Evolutionary conservation across 2,329 filamentous ascomycete species (phyloP).

Genomic region (Lachnellula occidentalis): DNA sequence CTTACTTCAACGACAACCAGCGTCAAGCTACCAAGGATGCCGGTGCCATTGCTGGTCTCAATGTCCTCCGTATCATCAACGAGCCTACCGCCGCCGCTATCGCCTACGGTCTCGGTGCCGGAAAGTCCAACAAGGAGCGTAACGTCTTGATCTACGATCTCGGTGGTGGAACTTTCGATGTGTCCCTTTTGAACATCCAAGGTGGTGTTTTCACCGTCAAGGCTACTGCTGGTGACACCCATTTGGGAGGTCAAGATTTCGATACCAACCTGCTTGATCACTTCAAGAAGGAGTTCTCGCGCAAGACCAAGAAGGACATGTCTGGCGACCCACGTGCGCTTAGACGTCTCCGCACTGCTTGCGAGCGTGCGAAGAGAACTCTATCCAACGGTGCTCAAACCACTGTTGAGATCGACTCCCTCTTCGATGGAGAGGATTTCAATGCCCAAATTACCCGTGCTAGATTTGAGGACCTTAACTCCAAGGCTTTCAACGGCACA

Average conservation of each 20-base stretch:
- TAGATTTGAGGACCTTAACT: conserved; percentile 97
- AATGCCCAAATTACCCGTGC: conserved; percentile 96
- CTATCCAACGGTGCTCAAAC: conserved; percentile 96
- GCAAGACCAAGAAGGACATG: conserved; percentile 70
- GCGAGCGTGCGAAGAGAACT: conserved; percentile 99
- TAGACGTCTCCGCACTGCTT: conserved; percentile 92
- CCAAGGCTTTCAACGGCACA: conserved; percentile 89
- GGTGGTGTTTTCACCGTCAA: conserved; percentile 99
- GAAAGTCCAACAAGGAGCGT: conserved; percentile 95
- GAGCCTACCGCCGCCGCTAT: conserved; percentile 98
- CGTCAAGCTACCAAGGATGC: conserved; percentile 99
- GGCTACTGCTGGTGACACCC: conserved; percentile 95
- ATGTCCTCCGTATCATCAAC: conserved; percentile 99
- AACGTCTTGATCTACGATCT: conserved; percentile 99
- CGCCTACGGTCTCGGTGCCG: conserved; percentile 92
- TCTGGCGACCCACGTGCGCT: conserved; percentile 84
- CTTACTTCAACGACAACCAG: conserved; percentile 99
- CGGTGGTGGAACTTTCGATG: conserved; percentile 99
- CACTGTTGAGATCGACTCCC: conserved; percentile 96
- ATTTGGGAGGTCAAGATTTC: conserved; percentile 93
- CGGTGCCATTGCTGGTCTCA: conserved; percentile 93
- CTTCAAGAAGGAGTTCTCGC: conserved; percentile 91
- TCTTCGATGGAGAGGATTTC: conserved; percentile 98
- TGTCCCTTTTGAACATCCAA: conserved; percentile 97
- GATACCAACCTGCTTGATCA: conserved; percentile 92